Conservation (phyloP, 1,284 basidiomycete genomes). For the Rhodotorula sp. region DNA sequence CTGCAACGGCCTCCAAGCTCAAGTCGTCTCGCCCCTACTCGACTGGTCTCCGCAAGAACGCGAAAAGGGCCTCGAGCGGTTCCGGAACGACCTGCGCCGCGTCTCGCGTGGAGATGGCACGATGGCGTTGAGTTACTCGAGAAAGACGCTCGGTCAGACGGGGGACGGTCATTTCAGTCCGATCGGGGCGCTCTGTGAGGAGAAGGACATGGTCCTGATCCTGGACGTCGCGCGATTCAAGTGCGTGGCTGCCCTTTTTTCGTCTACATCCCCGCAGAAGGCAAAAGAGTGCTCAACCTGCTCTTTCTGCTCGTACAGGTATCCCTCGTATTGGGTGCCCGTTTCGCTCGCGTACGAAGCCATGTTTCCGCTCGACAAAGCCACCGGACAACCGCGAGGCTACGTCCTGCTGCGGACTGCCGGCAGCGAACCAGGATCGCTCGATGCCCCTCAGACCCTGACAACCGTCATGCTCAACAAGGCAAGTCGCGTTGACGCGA, state of each 20-base stretch:
- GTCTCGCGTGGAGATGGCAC: slow-evolving; percentile 11
- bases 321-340: slow-evolving; percentile 32
- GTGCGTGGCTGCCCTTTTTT: not conserved
- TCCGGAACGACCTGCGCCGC: slow-evolving; percentile 34
- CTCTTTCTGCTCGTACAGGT: not conserved
- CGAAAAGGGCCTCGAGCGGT: slow-evolving; percentile 17
- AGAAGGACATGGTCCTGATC: slow-evolving; percentile 41
- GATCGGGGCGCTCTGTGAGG: slow-evolving; percentile 38
- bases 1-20: slow-evolving; percentile 42
- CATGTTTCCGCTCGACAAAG: slow-evolving; percentile 43
- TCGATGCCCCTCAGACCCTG: slow-evolving; percentile 28
- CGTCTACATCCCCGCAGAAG: not conserved
- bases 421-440: slow-evolving; percentile 17
- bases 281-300: not conserved
- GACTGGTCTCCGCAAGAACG: not conserved
- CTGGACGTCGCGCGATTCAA: slow-evolving; percentile 47
- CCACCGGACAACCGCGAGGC: slow-evolving; percentile 43
- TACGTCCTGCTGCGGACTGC: slow-evolving; percentile 39
- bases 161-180: slow-evolving; percentile 45
- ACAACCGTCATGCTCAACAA: slow-evolving; percentile 44
- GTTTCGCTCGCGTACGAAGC: slow-evolving; percentile 38
- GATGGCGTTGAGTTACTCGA: slow-evolving; percentile 42
- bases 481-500: not conserved
- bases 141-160: slow-evolving; percentile 43
- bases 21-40: slow-evolving; percentile 7